Base-by-base conservation (phyloP, 805 yeast species). In the Clavispora santaluciae region DNA sequence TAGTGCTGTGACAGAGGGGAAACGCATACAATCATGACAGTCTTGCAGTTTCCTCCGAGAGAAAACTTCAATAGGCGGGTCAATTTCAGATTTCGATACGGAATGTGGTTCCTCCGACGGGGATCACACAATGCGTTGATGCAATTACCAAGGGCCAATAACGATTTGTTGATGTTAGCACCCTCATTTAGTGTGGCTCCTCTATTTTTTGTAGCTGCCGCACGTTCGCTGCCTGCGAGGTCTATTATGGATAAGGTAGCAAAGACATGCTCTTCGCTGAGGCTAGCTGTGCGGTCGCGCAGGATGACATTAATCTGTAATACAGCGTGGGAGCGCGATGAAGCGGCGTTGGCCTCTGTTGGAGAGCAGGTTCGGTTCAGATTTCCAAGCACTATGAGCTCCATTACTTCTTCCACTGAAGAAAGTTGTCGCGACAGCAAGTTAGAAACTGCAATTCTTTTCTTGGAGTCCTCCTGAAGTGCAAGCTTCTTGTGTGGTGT, bases 21-120 rank as follows among this genome's bases (percentile, higher is more conserved):
- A 3, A 91, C 76, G 62, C 98, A 91, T 2, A 89, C 97, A 49
- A 91, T 86, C 98, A 91, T 91, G 4, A 88, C 90, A 0, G 98
- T 91, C 57, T 86, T 84, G 63, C 98, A 91, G 57, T 88, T 87
- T 0, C 97, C 97, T 3, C 96, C 96, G 11, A 91, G 66, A 0
- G 96, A 89, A 56, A 86, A 88, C 57, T 90, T 88, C 41, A 91
- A 72, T 37, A 91, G 68, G 49, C 98, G 66, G 0, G 98, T 91
- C 40, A 91, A 69, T 54, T 90, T 90, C 6, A 95, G 87, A 59
- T 91, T 95, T 51, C 98, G 66, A 60, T 86, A 91, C 0, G 98
- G 98, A 9, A 91, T 77, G 64, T 89, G 96, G 52, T 76, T 72
- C 44, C 77, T 64, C 38, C 76, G 68, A 42, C 81, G 72, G 5